phyloP scores from a whole-genome alignment of 768 basidiomycete genomes.

The Mycena filopes region DNA sequence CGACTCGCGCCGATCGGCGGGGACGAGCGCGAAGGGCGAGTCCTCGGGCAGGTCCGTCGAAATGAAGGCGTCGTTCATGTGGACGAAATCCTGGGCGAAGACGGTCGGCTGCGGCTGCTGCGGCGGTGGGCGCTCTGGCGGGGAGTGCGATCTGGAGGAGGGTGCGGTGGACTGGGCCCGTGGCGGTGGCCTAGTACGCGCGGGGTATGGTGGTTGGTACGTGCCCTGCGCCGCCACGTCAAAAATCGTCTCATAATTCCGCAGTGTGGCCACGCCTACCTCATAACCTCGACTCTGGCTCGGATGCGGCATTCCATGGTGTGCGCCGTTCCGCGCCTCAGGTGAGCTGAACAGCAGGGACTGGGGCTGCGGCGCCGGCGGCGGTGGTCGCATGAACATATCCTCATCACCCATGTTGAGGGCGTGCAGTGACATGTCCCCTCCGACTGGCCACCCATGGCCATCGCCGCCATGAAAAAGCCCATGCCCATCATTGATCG shows the following conservation, averaged over 20 bases:
- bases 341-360: background rate
- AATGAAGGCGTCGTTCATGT: conserved; percentile 19
- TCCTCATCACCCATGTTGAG: background rate
- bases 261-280: conserved; percentile 1
- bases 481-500: conserved; percentile 17
- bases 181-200: background rate
- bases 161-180: background rate
- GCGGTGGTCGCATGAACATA: background rate
- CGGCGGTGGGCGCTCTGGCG: background rate
- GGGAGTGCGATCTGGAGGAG: background rate
- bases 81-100: background rate
- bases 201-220: conserved; percentile 10
- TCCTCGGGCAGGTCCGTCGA: conserved; percentile 9
- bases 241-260: conserved; percentile 2
- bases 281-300: background rate
- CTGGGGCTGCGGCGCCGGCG: background rate
- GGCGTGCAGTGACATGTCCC: background rate
- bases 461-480: background rate
- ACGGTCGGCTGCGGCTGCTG: background rate
- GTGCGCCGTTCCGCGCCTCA: too few species aligned
- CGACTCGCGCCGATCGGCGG: background rate
- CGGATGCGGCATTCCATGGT: background rate
- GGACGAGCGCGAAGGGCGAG: conserved; percentile 4
- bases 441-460: conserved; percentile 1
- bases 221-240: conserved; percentile 4